phyloP scores from a whole-genome alignment of 108 stramenopile species.

The Pseudonitzschia multistriata region DNA sequence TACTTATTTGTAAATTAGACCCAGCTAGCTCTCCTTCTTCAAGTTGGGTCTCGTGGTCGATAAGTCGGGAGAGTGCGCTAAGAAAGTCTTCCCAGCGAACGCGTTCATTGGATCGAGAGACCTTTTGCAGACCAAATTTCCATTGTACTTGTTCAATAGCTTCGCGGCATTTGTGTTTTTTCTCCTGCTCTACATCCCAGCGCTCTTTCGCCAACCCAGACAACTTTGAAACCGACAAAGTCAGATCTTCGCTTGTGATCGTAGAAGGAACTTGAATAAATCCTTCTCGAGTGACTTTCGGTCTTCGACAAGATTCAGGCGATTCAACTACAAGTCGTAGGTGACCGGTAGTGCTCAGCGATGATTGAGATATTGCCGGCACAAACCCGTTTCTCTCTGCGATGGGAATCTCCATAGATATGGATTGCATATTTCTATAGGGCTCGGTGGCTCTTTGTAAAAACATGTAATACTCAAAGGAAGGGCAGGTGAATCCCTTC shows the following conservation, averaged over 20 bases:
- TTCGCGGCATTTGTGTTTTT: conserved; percentile 24
- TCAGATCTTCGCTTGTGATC: conserved; percentile 38
- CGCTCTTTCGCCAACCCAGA: conserved; percentile 27
- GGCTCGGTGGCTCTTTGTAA: conserved; percentile 34
- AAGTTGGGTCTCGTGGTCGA: conserved; percentile 42
- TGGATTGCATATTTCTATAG: background rate
- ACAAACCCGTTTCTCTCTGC: conserved; percentile 15
- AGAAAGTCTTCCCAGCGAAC: conserved; percentile 46
- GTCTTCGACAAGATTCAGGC: conserved; percentile 48
- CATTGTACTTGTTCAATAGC: conserved; percentile 42
- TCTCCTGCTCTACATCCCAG: conserved; percentile 22
- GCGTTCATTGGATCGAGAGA: conserved; percentile 19
- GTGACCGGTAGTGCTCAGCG: background rate
- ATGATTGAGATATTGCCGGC: conserved; percentile 9
- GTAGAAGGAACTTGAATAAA: conserved; percentile 47
- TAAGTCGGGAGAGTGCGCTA: conserved; percentile 40
- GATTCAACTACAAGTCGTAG: conserved; percentile 59
- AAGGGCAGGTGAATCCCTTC: conserved; percentile 67
- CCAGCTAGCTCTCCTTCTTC: conserved; percentile 46
- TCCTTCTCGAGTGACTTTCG: conserved; percentile 61
- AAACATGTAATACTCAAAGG: conserved; percentile 58
- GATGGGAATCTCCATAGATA: background rate
- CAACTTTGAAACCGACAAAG: conserved; percentile 21
- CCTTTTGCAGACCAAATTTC: conserved; percentile 54
- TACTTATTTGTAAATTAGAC: conserved; percentile 51